Evolutionary conservation across 139 green algal genomes (phyloP).

Genomic region (Haematococcus sp.): DNA sequence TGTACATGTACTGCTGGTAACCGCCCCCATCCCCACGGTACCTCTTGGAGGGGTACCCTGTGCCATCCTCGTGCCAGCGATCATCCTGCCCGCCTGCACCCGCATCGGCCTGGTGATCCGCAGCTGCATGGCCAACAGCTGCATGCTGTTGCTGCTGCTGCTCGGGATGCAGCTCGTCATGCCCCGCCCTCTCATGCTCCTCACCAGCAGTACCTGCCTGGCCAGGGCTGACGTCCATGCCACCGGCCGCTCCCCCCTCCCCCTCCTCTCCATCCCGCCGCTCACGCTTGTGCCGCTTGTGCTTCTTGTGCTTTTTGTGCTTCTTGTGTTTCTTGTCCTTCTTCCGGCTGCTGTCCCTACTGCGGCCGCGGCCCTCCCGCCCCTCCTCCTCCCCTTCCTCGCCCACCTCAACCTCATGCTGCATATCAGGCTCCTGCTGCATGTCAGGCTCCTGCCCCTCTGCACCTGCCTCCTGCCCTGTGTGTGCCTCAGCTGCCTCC

Average conservation of each 20-base stretch:
- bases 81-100: no score
- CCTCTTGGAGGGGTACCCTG: no score
- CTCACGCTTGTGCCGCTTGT: slow-evolving; percentile 10
- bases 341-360: not conserved
- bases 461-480: not conserved
- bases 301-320: slow-evolving; percentile 7
- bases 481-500: not conserved
- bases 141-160: no score
- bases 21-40: no score
- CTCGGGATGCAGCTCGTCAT: not conserved
- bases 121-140: no score
- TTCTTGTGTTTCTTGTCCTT: slow-evolving; percentile 15
- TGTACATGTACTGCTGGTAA: no score
- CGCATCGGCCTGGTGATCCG: no score
- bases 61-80: no score
- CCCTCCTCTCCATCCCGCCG: not conserved
- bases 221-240: no score
- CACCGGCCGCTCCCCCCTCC: not conserved
- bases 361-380: not conserved
- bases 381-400: not conserved
- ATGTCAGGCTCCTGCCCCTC: not conserved
- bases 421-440: not conserved
- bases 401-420: not conserved
- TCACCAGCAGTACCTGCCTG: not conserved
- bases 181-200: not conserved